phyloP scores from a whole-genome alignment of 2,329 filamentous ascomycete species.

The Arthrobotrys musiformis region DNA sequence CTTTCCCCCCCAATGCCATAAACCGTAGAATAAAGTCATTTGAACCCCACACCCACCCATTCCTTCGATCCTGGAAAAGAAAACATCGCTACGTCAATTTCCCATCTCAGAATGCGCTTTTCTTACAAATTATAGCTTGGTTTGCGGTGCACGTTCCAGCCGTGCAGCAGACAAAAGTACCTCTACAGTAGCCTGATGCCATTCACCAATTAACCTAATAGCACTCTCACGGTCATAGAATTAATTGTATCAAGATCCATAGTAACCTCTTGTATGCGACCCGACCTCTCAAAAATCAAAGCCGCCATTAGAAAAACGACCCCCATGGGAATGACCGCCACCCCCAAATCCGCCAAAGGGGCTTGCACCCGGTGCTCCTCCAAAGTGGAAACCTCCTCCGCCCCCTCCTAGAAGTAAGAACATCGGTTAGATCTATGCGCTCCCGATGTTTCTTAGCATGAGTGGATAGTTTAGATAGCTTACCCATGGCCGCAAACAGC shows the following conservation, averaged over 20 bases:
- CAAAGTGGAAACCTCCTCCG: slow-evolving; percentile 39
- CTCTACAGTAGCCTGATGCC: slow-evolving; percentile 7
- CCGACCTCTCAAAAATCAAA: slow-evolving; percentile 40
- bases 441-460: slow-evolving; percentile 62
- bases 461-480: slow-evolving; percentile 71
- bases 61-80: neutral
- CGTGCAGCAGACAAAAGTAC: neutral
- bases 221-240: neutral
- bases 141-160: slow-evolving; percentile 11
- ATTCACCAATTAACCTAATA: slow-evolving; percentile 19
- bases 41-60: neutral
- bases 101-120: neutral
- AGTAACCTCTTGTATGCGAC: neutral
- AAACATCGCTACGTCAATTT: neutral
- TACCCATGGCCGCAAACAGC: slow-evolving; percentile 52
- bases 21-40: slow-evolving; percentile 11
- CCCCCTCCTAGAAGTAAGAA: slow-evolving; percentile 28
- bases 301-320: slow-evolving; percentile 44
- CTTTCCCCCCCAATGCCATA: neutral
- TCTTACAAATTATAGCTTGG: slow-evolving; percentile 2
- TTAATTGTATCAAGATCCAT: slow-evolving; percentile 21
- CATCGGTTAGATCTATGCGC: slow-evolving; percentile 20
- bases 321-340: slow-evolving; percentile 36
- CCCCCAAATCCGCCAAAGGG: slow-evolving; percentile 52
- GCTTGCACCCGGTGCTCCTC: slow-evolving; percentile 33